Evolutionary conservation across 1,284 basidiomycete genomes (phyloP), one percentile per base, ranked within the genome.

Genomic region (Jaminaea rosea): DNA sequence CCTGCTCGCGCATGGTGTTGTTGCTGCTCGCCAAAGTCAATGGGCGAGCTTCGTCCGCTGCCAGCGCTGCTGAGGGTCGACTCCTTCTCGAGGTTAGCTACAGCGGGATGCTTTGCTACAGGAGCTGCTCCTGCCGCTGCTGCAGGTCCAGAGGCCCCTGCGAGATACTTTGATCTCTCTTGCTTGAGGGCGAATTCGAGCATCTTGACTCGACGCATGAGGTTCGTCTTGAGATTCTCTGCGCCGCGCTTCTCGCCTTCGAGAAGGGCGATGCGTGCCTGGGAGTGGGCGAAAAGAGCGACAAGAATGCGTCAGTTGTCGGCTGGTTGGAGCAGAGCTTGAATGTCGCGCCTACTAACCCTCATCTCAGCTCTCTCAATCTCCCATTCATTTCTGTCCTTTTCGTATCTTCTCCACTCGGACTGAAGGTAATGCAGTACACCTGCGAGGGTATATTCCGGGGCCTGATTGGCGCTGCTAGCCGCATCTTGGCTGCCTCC

Each of bases 371-470:
- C 93, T 63, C 93, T 80, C 78, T 98, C 93, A 69, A 99, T 99
- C 80, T 97, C 93, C 93, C 92, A 98, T 77, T 97, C 92, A 75
- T 99, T 98, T 67, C 93, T 82, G 77, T 98, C 92, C 74, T 89
- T 85, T 75, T 97, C 92, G 60, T 77, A 77, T 17, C 89, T 81
- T 58, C 94, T 81, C 89, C 92, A 97, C 80, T 98, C 94, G 48
- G 88, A 89, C 78, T 99, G 94, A 45, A 98, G 81, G 76, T 91
- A 97, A 78, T 98, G 93, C 55, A 99, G 80, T 53, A 97, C 90
- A 71, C 84, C 88, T 8, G 92, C 91, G 53, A 98, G 84, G 39
- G 87, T 93, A 46, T 73, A 73, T 32, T 73, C 69, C 4, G 69
- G 51, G n/a, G n/a, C n/a, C n/a, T n/a, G n/a, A 13, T 42, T n/a